Percentiles rank a stretch among this genome's conserved stretches.
Conservation (phyloP, 495 filamentous ascomycete species). For the Choiromyces venosus region DNA sequence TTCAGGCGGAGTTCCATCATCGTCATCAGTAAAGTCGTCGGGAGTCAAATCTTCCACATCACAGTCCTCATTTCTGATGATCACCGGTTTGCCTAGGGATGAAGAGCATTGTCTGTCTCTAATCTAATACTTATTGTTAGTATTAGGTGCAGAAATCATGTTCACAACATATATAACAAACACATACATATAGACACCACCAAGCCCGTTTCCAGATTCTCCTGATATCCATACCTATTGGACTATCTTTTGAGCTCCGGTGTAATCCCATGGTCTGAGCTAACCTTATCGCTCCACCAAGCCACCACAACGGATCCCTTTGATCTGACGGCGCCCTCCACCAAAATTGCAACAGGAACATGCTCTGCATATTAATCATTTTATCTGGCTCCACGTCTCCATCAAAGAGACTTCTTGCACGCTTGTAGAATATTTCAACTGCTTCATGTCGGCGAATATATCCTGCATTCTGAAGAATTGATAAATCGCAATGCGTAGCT, state of each 20-base stretch:
- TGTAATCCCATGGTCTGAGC: constrained; percentile 29
- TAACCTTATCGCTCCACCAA: constrained; percentile 20
- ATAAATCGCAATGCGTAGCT: constrained; percentile 23
- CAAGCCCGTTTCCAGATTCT: constrained; percentile 19
- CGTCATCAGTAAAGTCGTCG: constrained; percentile 18
- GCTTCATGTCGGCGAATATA: constrained; percentile 14
- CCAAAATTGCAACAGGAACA: constrained; percentile 31
- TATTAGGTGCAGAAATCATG: neutral
- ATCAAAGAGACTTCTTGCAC: constrained; percentile 19
- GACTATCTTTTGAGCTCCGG: constrained; percentile 4
- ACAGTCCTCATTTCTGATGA: constrained; percentile 26
- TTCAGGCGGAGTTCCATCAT: constrained; percentile 4
- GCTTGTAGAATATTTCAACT: constrained; percentile 18
- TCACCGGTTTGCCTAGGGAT: constrained; percentile 26
- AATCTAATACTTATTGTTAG: constrained; percentile 4
- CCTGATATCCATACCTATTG: constrained; percentile 8
- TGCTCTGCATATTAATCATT: constrained; percentile 21
- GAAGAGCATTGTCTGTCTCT: constrained; percentile 20
- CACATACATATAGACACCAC: constrained; percentile 26
- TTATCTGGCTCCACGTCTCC: constrained; percentile 26
- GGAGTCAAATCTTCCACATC: constrained; percentile 23
- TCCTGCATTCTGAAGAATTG: constrained; percentile 20
- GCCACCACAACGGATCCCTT: constrained; percentile 26
- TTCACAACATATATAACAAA: neutral
- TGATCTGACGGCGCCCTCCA: constrained; percentile 23